These are phyloP conservation scores for Lyophyllum atratum DNA, from an alignment of 768 basidiomycete genomes.

Conservation along the genomic window DNA sequence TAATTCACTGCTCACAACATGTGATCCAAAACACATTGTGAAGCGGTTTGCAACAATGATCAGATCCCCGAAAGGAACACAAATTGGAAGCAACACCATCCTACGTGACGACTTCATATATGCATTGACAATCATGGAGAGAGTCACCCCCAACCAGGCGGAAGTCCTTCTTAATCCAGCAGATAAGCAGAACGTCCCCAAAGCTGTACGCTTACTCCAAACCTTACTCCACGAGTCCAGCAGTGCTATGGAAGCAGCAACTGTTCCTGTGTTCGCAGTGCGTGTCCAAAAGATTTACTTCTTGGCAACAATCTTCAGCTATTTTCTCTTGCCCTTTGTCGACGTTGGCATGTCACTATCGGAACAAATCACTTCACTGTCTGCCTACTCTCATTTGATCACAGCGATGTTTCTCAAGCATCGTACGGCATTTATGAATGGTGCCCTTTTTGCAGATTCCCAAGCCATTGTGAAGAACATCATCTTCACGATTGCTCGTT, in stretches of 20 bases:
- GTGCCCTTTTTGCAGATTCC: conserved; percentile 25
- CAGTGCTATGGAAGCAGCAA: background rate
- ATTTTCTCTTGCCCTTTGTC: background rate
- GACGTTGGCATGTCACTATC: background rate
- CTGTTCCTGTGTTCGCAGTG: background rate
- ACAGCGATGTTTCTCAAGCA: conserved; percentile 17
- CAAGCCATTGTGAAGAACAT: conserved; percentile 28
- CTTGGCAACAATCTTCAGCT: background rate
- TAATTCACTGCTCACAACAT: conserved; percentile 19
- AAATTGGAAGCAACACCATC: background rate
- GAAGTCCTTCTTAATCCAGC: conserved; percentile 15
- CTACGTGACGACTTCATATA: background rate
- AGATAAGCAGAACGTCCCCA: conserved; percentile 25
- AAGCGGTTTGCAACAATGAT: conserved; percentile 26
- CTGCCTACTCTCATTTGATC: background rate
- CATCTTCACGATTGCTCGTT: conserved; percentile 22
- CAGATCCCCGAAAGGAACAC: background rate
- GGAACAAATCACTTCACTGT: background rate
- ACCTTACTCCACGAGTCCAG: background rate
- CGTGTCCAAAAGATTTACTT: background rate
- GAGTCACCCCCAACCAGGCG: background rate
- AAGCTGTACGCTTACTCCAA: conserved; percentile 20
- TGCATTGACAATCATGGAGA: background rate
- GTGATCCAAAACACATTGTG: conserved; percentile 31
- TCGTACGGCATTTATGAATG: conserved; percentile 15